A percentile compares a stretch with the other conserved stretches of the same genome.
These are phyloP conservation scores for Noccaea caerulescens DNA, from an alignment of 345 rosid species.

Conservation along the genomic window DNA sequence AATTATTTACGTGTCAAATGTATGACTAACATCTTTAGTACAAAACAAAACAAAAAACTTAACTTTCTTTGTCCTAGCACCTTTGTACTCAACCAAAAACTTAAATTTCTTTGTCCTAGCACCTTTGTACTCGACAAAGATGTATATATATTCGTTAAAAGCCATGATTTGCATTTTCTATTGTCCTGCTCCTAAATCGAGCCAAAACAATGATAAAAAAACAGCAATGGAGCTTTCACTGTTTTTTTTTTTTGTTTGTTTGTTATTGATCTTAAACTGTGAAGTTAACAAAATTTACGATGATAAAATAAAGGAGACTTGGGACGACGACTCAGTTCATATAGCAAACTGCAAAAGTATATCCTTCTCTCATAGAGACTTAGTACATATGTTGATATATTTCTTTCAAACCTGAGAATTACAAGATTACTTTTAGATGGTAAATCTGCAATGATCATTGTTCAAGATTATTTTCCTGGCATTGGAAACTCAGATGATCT, in stretches of 20 bases:
- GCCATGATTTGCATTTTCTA: constrained; percentile 23
- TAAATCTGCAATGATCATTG: constrained; percentile 8
- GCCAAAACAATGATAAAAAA: constrained; percentile 20
- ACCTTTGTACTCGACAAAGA: constrained; percentile 5
- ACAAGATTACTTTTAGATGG: background rate
- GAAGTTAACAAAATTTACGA: background rate
- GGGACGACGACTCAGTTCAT: background rate
- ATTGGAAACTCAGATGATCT: background rate
- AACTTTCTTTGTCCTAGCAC: constrained; percentile 19
- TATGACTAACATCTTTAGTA: background rate
- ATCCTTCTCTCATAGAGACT: background rate
- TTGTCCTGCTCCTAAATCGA: background rate
- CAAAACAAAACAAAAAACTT: background rate
- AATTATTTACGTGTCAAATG: background rate
- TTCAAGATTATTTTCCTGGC: background rate
- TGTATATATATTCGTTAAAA: background rate
- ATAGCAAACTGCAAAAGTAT: background rate
- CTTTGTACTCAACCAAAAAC: background rate
- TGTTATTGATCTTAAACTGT: background rate
- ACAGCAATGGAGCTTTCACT: constrained; percentile 20
- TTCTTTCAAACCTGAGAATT: background rate
- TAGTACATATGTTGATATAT: background rate
- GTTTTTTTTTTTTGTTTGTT: background rate
- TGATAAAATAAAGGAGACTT: background rate
- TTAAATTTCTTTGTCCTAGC: constrained; percentile 13